phyloP scores from a whole-genome alignment of 1,284 basidiomycete genomes.

The Pisolithus thermaeus region DNA sequence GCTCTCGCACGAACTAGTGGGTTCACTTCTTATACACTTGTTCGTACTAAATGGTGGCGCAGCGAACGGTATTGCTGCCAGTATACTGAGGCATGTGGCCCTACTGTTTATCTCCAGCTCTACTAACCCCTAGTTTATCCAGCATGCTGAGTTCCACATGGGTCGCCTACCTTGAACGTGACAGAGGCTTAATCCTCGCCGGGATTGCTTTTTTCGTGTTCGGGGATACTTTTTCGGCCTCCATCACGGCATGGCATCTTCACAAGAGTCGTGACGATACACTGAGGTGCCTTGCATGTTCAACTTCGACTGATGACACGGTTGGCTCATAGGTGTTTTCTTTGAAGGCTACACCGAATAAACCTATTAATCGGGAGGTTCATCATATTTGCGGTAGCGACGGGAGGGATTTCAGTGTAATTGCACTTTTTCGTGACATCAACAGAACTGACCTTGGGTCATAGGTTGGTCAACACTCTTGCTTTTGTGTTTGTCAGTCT shows the following conservation, averaged over 20 bases:
- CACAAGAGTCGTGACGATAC: background rate
- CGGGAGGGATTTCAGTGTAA: conserved; percentile 22
- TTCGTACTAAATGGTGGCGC: background rate
- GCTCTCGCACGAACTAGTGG: conserved; percentile 20
- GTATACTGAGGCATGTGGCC: conserved; percentile 15
- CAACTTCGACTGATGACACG: background rate
- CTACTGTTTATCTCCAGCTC: background rate
- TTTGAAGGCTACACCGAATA: background rate
- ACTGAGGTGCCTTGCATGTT: background rate
- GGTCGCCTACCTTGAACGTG: conserved; percentile 8
- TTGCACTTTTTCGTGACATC: conserved; percentile 4
- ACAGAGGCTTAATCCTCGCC: conserved; percentile 9
- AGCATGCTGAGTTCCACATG: conserved; percentile 14
- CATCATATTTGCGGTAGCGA: conserved; percentile 22
- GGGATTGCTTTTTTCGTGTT: conserved; percentile 1
- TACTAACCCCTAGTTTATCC: background rate
- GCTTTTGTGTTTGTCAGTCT: conserved; percentile 22
- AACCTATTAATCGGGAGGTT: conserved; percentile 4
- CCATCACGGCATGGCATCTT: background rate
- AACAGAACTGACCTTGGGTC: background rate
- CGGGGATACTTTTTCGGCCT: conserved; percentile 2
- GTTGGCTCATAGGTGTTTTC: background rate
- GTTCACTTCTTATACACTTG: background rate
- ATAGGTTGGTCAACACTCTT: conserved; percentile 23
- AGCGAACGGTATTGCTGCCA: conserved; percentile 16